Conservation (phyloP, 2,329 filamentous ascomycete species). For the Periconia sp. region DNA sequence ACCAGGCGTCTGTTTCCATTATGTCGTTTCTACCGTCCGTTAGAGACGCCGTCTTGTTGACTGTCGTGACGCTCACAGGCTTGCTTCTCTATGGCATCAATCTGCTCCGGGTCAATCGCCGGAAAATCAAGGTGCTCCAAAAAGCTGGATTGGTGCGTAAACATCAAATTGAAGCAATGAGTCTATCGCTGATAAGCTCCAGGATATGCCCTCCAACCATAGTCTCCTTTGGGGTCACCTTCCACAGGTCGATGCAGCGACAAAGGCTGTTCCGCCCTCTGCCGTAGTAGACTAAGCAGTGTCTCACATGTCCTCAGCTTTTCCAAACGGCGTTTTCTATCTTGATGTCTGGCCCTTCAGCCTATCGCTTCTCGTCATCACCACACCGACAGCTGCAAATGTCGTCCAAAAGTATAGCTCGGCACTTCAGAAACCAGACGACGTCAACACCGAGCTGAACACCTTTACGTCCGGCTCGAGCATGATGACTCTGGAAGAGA, state of each 20-base stretch:
- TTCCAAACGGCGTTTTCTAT: too few species aligned
- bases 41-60: too few species aligned
- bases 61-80: too few species aligned
- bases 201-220: slow-evolving; percentile 5
- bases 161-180: background rate
- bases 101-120: background rate
- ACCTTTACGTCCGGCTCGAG: slow-evolving; percentile 18
- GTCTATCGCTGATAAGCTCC: too few species aligned
- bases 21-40: too few species aligned
- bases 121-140: slow-evolving; percentile 4
- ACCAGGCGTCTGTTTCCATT: too few species aligned
- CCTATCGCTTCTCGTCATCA: slow-evolving; percentile 17
- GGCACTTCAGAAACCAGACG: slow-evolving; percentile 14
- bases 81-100: background rate
- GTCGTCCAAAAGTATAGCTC: slow-evolving; percentile 7
- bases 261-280: background rate
- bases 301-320: slow-evolving; percentile 5
- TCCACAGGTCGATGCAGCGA: background rate
- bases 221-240: slow-evolving; percentile 4
- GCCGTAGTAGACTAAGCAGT: slow-evolving; percentile 1
- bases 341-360: slow-evolving; percentile 25
- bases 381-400: slow-evolving; percentile 10
- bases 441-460: slow-evolving; percentile 10
- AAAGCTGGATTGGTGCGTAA: slow-evolving; percentile 4
- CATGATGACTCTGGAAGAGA: slow-evolving; percentile 20